phyloP scores from a whole-genome alignment of 352 stramenopile genomes.

The Pythium periplocum region DNA sequence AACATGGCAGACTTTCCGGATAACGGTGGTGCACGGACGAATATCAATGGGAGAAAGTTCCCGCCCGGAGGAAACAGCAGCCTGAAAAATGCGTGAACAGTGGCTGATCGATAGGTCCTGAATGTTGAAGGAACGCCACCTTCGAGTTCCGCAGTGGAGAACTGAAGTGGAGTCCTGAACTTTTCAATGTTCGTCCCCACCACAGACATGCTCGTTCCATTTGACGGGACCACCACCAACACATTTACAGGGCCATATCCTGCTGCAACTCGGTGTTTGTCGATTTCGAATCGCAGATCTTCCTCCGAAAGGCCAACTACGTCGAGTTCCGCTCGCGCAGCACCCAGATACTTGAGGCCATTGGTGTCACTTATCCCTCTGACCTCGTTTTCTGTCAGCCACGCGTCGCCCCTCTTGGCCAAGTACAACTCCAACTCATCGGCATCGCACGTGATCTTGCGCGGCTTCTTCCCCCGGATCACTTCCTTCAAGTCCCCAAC shows the following conservation, averaged over 20 bases:
- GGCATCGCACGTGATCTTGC: background rate
- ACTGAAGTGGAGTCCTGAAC: too few species aligned
- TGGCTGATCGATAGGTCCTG: slow-evolving; percentile 10
- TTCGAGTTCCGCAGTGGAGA: slow-evolving; percentile 1
- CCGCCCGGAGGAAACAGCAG: background rate
- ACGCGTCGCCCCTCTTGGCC: slow-evolving; percentile 4
- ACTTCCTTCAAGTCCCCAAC: slow-evolving; percentile 9
- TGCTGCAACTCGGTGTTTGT: background rate
- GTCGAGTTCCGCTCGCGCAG: background rate
- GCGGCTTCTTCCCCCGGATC: slow-evolving; percentile 5
- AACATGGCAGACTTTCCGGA: slow-evolving; percentile 4
- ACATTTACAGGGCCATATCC: background rate
- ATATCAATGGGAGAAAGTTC: slow-evolving; percentile 6
- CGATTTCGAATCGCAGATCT: too few species aligned
- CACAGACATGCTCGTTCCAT: background rate
- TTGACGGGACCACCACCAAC: slow-evolving; percentile 4
- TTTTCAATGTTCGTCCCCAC: too few species aligned
- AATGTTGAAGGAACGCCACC: background rate
- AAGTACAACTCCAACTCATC: slow-evolving; percentile 4
- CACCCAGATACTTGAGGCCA: background rate
- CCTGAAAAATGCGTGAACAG: slow-evolving; percentile 8
- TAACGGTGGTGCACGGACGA: slow-evolving; percentile 17
- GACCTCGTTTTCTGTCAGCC: background rate
- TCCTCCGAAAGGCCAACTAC: background rate
- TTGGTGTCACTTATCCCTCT: background rate